Percentiles rank a stretch among this genome's conserved stretches.
These are phyloP conservation scores for Cryptococcus sp. DNA, from an alignment of 1,284 basidiomycete genomes.

Conservation along the genomic window DNA sequence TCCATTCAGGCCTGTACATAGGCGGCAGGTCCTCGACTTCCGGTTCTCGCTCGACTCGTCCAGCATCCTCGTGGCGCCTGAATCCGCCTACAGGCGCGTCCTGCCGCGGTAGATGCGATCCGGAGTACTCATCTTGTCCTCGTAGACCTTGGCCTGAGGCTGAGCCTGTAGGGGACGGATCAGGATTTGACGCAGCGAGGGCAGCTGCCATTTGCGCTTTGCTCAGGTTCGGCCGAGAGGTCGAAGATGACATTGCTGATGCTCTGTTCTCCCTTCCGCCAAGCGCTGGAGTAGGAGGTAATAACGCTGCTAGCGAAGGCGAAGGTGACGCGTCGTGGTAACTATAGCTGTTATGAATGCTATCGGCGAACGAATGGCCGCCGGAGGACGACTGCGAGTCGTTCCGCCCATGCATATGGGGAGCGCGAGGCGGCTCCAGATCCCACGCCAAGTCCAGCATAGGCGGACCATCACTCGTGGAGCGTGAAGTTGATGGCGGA, in stretches of 20 bases:
- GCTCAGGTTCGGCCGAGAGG: conserved; percentile 6
- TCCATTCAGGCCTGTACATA: conserved; percentile 45
- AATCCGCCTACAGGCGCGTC: conserved; percentile 38
- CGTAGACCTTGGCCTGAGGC: not conserved
- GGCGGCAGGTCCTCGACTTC: conserved; percentile 46
- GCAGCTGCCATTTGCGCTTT: conserved; percentile 38
- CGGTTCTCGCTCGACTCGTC: conserved; percentile 14
- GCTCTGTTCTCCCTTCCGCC: conserved; percentile 86
- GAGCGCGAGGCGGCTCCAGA: conserved; percentile 44
- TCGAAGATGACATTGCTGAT: conserved; percentile 60
- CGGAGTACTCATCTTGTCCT: not conserved
- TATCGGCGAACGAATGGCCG: conserved; percentile 12
- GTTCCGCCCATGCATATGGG: not conserved
- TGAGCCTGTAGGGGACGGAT: conserved; percentile 2
- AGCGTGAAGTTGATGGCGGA: conserved; percentile 4
- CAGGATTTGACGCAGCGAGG: conserved; percentile 26
- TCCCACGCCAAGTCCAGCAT: conserved; percentile 45
- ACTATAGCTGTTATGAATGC: not conserved
- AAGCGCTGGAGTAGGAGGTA: conserved; percentile 13
- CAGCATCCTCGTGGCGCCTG: conserved; percentile 46
- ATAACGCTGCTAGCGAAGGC: conserved; percentile 8
- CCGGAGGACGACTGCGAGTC: conserved; percentile 14
- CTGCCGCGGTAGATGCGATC: conserved; percentile 19
- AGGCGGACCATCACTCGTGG: not conserved
- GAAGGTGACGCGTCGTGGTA: conserved; percentile 10